A percentile compares a stretch with the other conserved stretches of the same genome.
phyloP scores from a whole-genome alignment of 192 early-diverging fungal genomes.

The Entomortierella lignicola region DNA sequence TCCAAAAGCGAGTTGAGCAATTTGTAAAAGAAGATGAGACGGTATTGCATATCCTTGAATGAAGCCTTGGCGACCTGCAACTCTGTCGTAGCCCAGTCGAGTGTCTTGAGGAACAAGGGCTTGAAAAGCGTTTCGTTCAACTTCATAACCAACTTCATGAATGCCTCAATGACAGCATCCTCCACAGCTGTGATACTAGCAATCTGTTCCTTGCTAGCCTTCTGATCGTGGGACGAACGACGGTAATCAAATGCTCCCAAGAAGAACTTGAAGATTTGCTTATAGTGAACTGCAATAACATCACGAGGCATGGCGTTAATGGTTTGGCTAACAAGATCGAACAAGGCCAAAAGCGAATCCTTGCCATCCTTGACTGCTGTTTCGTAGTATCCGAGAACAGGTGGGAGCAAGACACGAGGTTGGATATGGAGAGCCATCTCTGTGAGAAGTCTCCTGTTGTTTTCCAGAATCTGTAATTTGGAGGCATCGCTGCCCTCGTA shows the following conservation, averaged over 20 bases:
- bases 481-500: conserved; percentile 49
- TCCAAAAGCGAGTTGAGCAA: conserved; percentile 56
- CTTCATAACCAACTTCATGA: conserved; percentile 87
- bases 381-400: conserved; percentile 65
- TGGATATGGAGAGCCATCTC: conserved; percentile 69
- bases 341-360: conserved; percentile 71
- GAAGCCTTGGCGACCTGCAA: conserved; percentile 32
- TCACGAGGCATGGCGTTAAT: conserved; percentile 72
- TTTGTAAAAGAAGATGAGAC: conserved; percentile 58
- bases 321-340: conserved; percentile 75
- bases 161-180: conserved; percentile 74
- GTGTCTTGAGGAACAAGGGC: conserved; percentile 88
- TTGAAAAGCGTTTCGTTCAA: conserved; percentile 96
- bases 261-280: conserved; percentile 90
- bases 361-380: conserved; percentile 62
- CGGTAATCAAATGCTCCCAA: conserved; percentile 71
- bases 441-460: conserved; percentile 56
- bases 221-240: conserved; percentile 43
- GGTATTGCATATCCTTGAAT: conserved; percentile 40
- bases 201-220: conserved; percentile 32
- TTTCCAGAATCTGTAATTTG: conserved; percentile 56
- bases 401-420: conserved; percentile 72
- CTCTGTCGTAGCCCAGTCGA: conserved; percentile 79
- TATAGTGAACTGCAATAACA: conserved; percentile 77
- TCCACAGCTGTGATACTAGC: conserved; percentile 69